phyloP scores from a whole-genome alignment of 2,329 filamentous ascomycete species.

The Stemphylium lycopersici region DNA sequence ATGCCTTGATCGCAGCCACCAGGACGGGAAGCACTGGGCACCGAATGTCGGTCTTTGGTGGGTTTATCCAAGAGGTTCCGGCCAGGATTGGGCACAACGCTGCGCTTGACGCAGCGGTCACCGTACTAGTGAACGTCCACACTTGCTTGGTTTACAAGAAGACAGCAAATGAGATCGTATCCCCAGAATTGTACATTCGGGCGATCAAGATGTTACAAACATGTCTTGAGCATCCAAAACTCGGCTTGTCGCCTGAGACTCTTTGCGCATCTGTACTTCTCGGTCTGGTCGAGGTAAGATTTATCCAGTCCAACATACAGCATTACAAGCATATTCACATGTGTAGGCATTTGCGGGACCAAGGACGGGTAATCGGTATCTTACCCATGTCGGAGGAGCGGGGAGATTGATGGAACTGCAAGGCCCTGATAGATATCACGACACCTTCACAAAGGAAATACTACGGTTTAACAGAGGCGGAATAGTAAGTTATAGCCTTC shows the following conservation, averaged over 20 bases:
- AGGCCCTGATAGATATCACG: slow-evolving; percentile 33
- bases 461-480: slow-evolving; percentile 40
- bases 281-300: slow-evolving; percentile 39
- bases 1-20: slow-evolving; percentile 34
- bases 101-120: slow-evolving; percentile 41
- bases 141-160: slow-evolving; percentile 34
- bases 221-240: slow-evolving; percentile 34
- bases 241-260: slow-evolving; percentile 42
- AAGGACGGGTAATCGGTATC: slow-evolving; percentile 37
- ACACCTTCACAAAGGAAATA: slow-evolving; percentile 41
- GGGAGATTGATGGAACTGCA: slow-evolving; percentile 43
- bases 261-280: slow-evolving; percentile 43
- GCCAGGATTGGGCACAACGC: slow-evolving; percentile 39
- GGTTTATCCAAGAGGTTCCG: slow-evolving; percentile 41
- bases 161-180: slow-evolving; percentile 29
- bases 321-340: background rate
- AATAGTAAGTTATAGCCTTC: slow-evolving; percentile 30
- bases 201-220: slow-evolving; percentile 39
- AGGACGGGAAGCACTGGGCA: slow-evolving; percentile 36
- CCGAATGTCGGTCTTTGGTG: slow-evolving; percentile 40
- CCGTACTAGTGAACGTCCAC: slow-evolving; percentile 38
- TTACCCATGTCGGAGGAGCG: slow-evolving; percentile 43
- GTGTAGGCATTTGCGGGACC: slow-evolving; percentile 40
- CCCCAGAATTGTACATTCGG: slow-evolving; percentile 36
- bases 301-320: background rate